Conservation (phyloP, 2,329 filamentous ascomycete genomes). For the Sporothrix variecibatus region DNA sequence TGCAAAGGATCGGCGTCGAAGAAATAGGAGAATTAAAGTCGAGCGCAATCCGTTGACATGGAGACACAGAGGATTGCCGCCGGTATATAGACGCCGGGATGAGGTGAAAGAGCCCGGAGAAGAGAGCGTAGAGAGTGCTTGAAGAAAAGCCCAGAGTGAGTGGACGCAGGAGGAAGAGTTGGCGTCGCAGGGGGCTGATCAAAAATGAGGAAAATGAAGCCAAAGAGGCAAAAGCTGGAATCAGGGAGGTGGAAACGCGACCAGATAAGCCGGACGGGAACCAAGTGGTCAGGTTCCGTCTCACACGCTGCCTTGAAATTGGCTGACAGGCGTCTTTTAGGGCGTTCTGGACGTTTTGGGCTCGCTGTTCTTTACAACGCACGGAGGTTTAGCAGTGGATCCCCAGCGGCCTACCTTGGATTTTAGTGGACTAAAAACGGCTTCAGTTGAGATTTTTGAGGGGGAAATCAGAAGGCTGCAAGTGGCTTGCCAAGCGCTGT, state of each 20-base stretch:
- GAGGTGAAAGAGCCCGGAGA: background rate
- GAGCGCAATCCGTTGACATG: background rate
- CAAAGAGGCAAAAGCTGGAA: slow-evolving; percentile 10
- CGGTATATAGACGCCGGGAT: background rate
- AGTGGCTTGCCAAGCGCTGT: background rate
- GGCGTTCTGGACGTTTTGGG: background rate
- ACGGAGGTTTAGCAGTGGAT: background rate
- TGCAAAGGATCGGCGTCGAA: background rate
- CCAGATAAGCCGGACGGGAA: slow-evolving; percentile 16
- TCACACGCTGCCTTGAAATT: background rate
- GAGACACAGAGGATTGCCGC: background rate
- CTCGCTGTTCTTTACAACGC: slow-evolving; percentile 8
- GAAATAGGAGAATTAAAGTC: background rate
- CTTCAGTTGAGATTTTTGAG: background rate
- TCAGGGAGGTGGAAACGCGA: slow-evolving; percentile 19
- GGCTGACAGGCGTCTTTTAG: background rate
- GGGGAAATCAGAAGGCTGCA: background rate
- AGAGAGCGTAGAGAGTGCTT: background rate
- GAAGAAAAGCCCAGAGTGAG: background rate
- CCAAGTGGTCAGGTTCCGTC: background rate
- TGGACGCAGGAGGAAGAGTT: background rate
- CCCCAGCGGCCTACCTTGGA: background rate
- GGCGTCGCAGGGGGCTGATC: slow-evolving; percentile 13
- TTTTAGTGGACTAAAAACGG: background rate
- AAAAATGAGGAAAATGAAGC: slow-evolving; percentile 14